Conservation (phyloP, 805 yeast genomes). For the Starmerella powellii region DNA sequence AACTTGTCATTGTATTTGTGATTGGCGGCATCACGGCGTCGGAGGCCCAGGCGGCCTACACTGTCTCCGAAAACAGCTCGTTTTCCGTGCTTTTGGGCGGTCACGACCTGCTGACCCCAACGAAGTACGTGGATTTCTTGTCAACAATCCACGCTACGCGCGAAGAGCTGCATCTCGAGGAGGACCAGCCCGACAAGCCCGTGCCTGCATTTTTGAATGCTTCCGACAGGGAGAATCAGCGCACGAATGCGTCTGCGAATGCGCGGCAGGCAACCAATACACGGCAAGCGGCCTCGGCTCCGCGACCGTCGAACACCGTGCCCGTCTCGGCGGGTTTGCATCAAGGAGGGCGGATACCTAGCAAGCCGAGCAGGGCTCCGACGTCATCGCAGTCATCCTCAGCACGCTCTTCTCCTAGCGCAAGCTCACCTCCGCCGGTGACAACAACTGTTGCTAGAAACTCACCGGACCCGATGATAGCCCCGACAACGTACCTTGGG, state of each 20-base stretch:
- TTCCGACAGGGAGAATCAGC: slow-evolving; percentile 8
- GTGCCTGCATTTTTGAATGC: slow-evolving; percentile 26
- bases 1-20: slow-evolving; percentile 53
- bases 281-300: neutral
- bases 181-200: slow-evolving; percentile 23
- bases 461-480: neutral
- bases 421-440: too few species aligned
- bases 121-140: slow-evolving; percentile 26
- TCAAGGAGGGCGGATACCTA: too few species aligned
- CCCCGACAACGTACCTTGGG: neutral
- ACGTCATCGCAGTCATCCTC: too few species aligned
- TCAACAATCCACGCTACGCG: slow-evolving; percentile 25
- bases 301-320: too few species aligned
- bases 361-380: too few species aligned
- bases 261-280: neutral
- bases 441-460: neutral
- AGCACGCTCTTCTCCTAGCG: too few species aligned
- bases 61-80: slow-evolving; percentile 42
- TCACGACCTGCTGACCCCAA: slow-evolving; percentile 49
- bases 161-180: slow-evolving; percentile 25
- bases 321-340: too few species aligned
- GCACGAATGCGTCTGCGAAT: too few species aligned
- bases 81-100: slow-evolving; percentile 75
- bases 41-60: slow-evolving; percentile 66
- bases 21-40: slow-evolving; percentile 85